These are phyloP conservation scores for Lachancea dasiensis DNA, from an alignment of 805 yeast genomes.

Conservation along the genomic window DNA sequence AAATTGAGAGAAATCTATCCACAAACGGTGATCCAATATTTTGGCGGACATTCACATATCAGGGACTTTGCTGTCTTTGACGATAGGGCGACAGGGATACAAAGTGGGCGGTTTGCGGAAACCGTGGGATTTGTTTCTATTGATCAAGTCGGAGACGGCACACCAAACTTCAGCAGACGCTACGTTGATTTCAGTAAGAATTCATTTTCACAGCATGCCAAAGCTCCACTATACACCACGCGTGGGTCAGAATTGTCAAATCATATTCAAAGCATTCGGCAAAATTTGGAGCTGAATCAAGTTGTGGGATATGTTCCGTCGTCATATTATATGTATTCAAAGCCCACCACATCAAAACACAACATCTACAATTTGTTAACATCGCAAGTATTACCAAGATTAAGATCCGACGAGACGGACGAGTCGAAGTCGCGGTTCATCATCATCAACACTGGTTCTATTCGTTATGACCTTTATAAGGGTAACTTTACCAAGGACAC, in stretches of 20 bases:
- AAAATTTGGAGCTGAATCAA: conserved; percentile 46
- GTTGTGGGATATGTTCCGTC: conserved; percentile 60
- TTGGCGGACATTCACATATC: conserved; percentile 93
- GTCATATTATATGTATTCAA: conserved; percentile 60
- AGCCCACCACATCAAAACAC: conserved; percentile 52
- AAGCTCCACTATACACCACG: conserved; percentile 15
- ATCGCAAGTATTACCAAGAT: conserved; percentile 45
- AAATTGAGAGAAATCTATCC: conserved; percentile 57
- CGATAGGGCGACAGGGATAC: conserved; percentile 63
- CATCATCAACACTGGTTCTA: conserved; percentile 78
- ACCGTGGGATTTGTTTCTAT: conserved; percentile 86
- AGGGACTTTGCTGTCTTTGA: conserved; percentile 77
- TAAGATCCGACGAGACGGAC: conserved; percentile 24
- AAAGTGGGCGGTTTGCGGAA: conserved; percentile 90
- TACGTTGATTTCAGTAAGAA: conserved; percentile 78
- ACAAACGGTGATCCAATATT: conserved; percentile 62
- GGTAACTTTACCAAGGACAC: conserved; percentile 81
- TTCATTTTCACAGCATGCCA: conserved; percentile 63
- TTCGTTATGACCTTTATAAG: conserved; percentile 77
- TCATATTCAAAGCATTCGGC: conserved; percentile 39
- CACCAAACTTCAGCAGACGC: conserved; percentile 44
- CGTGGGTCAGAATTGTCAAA: conserved; percentile 47
- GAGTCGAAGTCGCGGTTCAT: conserved; percentile 42
- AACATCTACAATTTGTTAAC: conserved; percentile 58
- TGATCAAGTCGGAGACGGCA: conserved; percentile 23